These are phyloP conservation scores for Corymbia maculata DNA, from an alignment of 345 rosid species.

Conservation along the genomic window DNA sequence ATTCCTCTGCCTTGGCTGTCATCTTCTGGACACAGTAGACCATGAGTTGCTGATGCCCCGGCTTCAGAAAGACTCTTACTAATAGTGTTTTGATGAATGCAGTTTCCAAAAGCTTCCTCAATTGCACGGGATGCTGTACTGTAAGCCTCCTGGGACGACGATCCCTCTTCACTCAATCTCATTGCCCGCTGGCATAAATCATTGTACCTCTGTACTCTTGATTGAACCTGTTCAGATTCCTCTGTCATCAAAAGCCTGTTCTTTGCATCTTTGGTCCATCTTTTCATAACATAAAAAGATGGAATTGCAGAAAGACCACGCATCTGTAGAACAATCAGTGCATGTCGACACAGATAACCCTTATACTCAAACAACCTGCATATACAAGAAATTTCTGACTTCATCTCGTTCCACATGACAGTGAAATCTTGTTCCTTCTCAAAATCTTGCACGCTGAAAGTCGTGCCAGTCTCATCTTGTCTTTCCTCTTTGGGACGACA, in stretches of 20 bases:
- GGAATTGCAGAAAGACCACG: conserved; percentile 37
- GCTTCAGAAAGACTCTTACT: conserved; percentile 31
- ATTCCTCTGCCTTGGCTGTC: conserved; percentile 26
- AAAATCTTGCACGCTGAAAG: conserved; percentile 40
- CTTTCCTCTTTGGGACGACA: conserved; percentile 46
- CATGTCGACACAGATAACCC: conserved; percentile 50
- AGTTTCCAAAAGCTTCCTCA: conserved; percentile 33
- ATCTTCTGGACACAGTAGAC: conserved; percentile 34
- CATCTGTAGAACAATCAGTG: conserved; percentile 51
- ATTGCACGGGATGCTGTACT: conserved; percentile 26
- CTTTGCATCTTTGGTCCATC: conserved; percentile 55
- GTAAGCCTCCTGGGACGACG: conserved; percentile 42
- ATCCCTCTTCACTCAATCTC: conserved; percentile 47
- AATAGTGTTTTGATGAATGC: conserved; percentile 27
- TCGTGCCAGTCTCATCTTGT: conserved; percentile 21
- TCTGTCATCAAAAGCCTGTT: conserved; percentile 21
- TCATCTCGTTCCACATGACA: conserved; percentile 33
- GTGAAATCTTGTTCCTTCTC: conserved; percentile 34
- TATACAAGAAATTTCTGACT: conserved; percentile 28
- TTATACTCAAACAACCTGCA: conserved; percentile 38
- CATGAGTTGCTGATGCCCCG: conserved; percentile 27
- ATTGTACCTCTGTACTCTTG: conserved; percentile 45
- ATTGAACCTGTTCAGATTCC: conserved; percentile 30
- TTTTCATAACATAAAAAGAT: conserved; percentile 30
- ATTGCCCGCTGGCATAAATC: conserved; percentile 33